Evolutionary conservation across 2,329 filamentous ascomycete genomes (phyloP), one percentile per base, ranked within the genome.

Genomic region (Lasiodiplodia hormozganensis): DNA sequence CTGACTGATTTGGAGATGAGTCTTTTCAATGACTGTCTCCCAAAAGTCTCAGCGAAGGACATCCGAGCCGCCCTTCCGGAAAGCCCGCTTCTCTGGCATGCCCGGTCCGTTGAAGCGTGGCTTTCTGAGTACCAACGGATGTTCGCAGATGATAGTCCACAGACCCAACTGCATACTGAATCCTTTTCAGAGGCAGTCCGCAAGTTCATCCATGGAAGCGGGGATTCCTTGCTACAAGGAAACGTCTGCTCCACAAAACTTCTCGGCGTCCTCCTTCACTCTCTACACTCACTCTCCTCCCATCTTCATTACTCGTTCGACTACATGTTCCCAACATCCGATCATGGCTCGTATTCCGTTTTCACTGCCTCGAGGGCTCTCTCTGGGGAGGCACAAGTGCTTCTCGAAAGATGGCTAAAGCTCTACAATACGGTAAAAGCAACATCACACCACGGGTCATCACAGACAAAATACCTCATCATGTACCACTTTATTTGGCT

Each of bases 311-410:
- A 52, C 23, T 52, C 49, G 11, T 52, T 52, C 23, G n/a, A 52
- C 49, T 52, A 52, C 21, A 52, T 52, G 49, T 52, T 52, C 21
- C 49, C n/a, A 52, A 10, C n/a, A n/a, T 52, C 49, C 10, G 49
- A 52, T 6, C n/a, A 52, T 6, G 49, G 49, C 11, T 52, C 49
- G n/a, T 52, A 52, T 21, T 52, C 49, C 23, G 49, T 52, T n/a
- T 52, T 52, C 21, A 52, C 23, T 3, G 49, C 49, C 18, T 52
- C 49, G 2, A 52, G 23, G 11, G 49, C 49, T 23, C 49, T 52
- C 6, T 52, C 49, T 8, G 11, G 49, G 23, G 49, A 52, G 49
- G 23, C 49, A 23, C n/a, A 23, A 21, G 49, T 6, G n/a, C 49
- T 52, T 23, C 49, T 52, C n/a, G n/a, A 23, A n/a, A 52, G 49